These are phyloP conservation scores for Colletotrichum spinosum DNA, from an alignment of 2,329 filamentous ascomycete genomes.

Conservation along the genomic window DNA sequence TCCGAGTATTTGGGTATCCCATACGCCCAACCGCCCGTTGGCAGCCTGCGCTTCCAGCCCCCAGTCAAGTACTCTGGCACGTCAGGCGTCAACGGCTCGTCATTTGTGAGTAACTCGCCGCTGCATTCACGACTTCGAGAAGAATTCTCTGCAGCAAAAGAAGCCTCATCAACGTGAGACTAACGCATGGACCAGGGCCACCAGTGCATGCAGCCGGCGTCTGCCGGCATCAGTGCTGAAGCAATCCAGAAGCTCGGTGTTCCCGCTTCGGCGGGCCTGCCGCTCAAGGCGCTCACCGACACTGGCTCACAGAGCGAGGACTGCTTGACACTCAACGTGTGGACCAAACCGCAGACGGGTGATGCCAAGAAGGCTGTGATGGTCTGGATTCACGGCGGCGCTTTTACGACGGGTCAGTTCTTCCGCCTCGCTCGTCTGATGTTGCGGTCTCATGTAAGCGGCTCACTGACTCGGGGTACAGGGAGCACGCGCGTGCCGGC, in stretches of 20 bases:
- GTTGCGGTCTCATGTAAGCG: neutral
- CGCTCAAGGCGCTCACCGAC: slow-evolving; percentile 22
- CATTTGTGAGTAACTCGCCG: slow-evolving; percentile 25
- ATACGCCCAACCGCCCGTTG: slow-evolving; percentile 64
- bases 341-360: slow-evolving; percentile 49
- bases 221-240: neutral
- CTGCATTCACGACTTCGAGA: no score
- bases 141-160: neutral
- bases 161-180: neutral
- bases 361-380: slow-evolving; percentile 53
- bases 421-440: slow-evolving; percentile 4
- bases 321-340: slow-evolving; percentile 53
- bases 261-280: slow-evolving; percentile 24
- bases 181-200: slow-evolving; percentile 11
- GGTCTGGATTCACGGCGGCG: slow-evolving; percentile 58
- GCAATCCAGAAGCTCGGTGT: slow-evolving; percentile 26
- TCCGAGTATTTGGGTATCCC: slow-evolving; percentile 59
- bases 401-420: slow-evolving; percentile 46
- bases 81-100: slow-evolving; percentile 18
- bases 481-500: slow-evolving; percentile 28
- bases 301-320: slow-evolving; percentile 46
- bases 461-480: slow-evolving; percentile 21
- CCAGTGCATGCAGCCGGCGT: slow-evolving; percentile 30
- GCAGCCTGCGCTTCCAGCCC: slow-evolving; percentile 60
- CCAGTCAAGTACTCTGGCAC: slow-evolving; percentile 15